phyloP scores from a whole-genome alignment of 1,139 yeast genomes.

The Yamadazyma taylorii region DNA sequence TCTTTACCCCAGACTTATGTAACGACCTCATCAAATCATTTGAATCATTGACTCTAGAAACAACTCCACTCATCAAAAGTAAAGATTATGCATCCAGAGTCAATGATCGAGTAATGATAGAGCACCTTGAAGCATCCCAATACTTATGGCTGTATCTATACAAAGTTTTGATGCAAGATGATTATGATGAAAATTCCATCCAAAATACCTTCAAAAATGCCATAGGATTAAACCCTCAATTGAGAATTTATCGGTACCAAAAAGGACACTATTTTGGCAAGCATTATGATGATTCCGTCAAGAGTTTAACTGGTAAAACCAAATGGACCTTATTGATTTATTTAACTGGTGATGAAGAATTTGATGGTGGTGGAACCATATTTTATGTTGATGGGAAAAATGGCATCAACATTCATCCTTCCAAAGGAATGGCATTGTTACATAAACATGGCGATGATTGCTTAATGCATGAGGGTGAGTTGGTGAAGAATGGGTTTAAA shows the following conservation, averaged over 20 bases:
- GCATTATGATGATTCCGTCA: slow-evolving; percentile 63
- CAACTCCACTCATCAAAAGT: slow-evolving; percentile 50
- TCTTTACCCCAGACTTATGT: slow-evolving; percentile 45
- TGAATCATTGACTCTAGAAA: slow-evolving; percentile 35
- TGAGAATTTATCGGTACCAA: slow-evolving; percentile 55
- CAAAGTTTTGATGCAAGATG: slow-evolving; percentile 31
- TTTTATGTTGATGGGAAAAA: slow-evolving; percentile 41
- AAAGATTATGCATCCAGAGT: slow-evolving; percentile 59
- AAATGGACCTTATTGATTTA: slow-evolving; percentile 63
- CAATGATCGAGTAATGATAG: slow-evolving; percentile 51
- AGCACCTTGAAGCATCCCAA: slow-evolving; percentile 40
- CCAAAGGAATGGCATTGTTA: slow-evolving; percentile 57
- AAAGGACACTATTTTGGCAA: slow-evolving; percentile 63
- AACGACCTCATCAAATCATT: slow-evolving; percentile 44
- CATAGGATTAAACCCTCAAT: slow-evolving; percentile 55
- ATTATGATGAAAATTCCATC: slow-evolving; percentile 30
- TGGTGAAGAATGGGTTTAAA: slow-evolving; percentile 54
- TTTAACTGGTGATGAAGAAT: slow-evolving; percentile 57
- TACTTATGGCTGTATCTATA: slow-evolving; percentile 47
- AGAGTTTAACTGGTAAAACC: slow-evolving; percentile 35
- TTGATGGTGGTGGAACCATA: slow-evolving; percentile 63
- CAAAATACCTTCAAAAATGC: slow-evolving; percentile 35
- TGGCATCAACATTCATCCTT: slow-evolving; percentile 44
- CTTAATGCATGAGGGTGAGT: slow-evolving; percentile 58
- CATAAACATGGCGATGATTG: slow-evolving; percentile 73